Evolutionary conservation across 441 rosid genomes (phyloP).

Genomic region (Jatropha multifida): DNA sequence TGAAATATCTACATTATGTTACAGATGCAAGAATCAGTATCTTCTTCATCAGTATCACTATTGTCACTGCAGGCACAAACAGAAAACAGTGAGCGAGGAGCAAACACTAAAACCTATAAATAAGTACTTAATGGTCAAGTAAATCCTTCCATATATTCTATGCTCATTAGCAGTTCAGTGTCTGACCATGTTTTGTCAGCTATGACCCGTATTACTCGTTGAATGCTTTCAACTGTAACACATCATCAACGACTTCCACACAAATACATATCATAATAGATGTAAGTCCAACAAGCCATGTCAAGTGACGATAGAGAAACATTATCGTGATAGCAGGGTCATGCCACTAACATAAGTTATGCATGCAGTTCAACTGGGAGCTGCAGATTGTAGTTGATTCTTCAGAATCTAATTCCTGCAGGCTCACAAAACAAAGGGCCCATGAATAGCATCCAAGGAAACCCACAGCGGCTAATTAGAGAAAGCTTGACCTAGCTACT

Average conservation of each 20-base stretch:
- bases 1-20: slow-evolving; percentile 60
- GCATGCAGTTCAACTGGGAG: background rate
- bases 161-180: background rate
- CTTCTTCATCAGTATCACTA: slow-evolving; percentile 80
- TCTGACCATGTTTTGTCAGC: too few species aligned
- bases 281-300: background rate
- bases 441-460: background rate
- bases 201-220: too few species aligned
- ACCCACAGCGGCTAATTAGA: background rate
- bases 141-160: background rate
- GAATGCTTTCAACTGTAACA: too few species aligned
- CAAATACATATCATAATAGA: too few species aligned
- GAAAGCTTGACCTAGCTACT: background rate
- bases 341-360: background rate
- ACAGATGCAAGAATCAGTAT: slow-evolving; percentile 79
- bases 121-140: background rate
- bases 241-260: too few species aligned
- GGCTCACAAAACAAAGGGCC: background rate
- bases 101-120: background rate
- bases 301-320: background rate
- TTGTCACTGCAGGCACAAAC: slow-evolving; percentile 60
- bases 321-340: background rate
- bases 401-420: background rate
- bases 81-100: slow-evolving; percentile 18
- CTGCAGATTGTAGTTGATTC: background rate